Percentiles rank a stretch among this genome's conserved stretches.
Evolutionary conservation across 352 stramenopile species (phyloP).

Genomic region (Phytophthora sp.): DNA sequence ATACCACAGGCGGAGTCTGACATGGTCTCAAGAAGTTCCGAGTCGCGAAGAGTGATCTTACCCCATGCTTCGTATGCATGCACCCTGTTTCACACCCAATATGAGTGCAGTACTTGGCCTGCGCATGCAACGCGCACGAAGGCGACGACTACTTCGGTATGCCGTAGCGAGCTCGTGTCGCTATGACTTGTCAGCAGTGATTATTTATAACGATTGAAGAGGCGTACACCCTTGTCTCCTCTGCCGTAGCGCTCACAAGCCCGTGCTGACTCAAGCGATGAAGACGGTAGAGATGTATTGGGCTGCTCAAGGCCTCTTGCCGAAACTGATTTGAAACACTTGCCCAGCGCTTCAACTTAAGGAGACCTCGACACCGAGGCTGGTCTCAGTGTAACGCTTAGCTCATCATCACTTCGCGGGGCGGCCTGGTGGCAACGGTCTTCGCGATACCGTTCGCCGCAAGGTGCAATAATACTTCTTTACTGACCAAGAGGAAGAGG

Average conservation of each 20-base stretch:
- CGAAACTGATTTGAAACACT: conserved; percentile 23
- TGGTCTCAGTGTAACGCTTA: conserved; percentile 2
- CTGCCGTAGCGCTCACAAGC: neutral
- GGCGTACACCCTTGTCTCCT: conserved; percentile 8
- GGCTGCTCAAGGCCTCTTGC: conserved; percentile 11
- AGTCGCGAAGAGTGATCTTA: conserved; percentile 10
- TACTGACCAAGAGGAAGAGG: conserved; percentile 19
- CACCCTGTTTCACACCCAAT: neutral
- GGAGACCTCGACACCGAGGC: neutral
- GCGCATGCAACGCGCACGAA: conserved; percentile 1
- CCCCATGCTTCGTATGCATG: conserved; percentile 10
- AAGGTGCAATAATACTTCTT: conserved; percentile 3
- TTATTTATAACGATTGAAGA: conserved; percentile 13
- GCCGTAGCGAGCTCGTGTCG: conserved; percentile 15
- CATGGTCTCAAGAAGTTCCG: neutral
- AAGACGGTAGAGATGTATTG: conserved; percentile 10
- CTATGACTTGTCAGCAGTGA: conserved; percentile 10
- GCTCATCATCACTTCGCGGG: conserved; percentile 9
- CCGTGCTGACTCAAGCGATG: conserved; percentile 18
- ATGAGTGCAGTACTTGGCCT: neutral
- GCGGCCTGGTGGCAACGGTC: conserved; percentile 12
- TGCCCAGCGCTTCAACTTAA: conserved; percentile 11
- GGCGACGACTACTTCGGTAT: neutral
- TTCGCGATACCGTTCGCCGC: neutral
- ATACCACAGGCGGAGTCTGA: neutral